These are phyloP conservation scores for Macaranga tanarius DNA, from an alignment of 441 rosid genomes.

Conservation along the genomic window DNA sequence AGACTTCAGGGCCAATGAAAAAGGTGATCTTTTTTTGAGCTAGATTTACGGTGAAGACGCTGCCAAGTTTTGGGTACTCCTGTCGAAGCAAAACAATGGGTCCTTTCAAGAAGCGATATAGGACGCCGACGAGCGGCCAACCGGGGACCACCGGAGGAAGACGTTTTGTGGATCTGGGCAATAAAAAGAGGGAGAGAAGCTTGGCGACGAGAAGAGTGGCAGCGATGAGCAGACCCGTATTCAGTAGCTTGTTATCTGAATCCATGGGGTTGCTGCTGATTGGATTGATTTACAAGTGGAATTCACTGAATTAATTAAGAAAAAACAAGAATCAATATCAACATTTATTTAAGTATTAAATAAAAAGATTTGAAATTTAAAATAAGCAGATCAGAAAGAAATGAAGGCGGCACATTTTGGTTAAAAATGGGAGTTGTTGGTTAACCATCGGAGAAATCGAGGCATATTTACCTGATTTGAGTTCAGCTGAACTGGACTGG, in stretches of 20 bases:
- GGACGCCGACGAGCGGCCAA: slow-evolving; percentile 75
- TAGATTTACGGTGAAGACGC: slow-evolving; percentile 83
- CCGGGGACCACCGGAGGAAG: slow-evolving; percentile 72
- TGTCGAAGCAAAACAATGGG: slow-evolving; percentile 88
- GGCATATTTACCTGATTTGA: no score
- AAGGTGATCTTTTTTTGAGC: slow-evolving; percentile 81
- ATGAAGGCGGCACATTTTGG: not conserved
- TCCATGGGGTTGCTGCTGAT: slow-evolving; percentile 27
- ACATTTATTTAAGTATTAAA: no score
- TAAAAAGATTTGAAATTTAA: no score
- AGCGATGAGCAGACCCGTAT: slow-evolving; percentile 51
- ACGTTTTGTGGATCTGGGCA: slow-evolving; percentile 62
- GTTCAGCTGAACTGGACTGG: no score
- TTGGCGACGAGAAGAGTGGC: slow-evolving; percentile 78
- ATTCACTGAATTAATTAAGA: no score
- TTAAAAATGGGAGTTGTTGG: no score
- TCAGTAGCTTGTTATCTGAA: slow-evolving; percentile 56
- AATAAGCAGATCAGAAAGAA: no score
- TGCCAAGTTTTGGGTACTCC: slow-evolving; percentile 92
- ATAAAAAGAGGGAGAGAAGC: slow-evolving; percentile 58
- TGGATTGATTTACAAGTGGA: no score
- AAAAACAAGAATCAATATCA: no score
- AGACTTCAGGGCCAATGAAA: slow-evolving; percentile 94
- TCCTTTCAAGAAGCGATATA: slow-evolving; percentile 75
- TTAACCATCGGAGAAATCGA: no score